Evolutionary conservation across 257 asterid species (phyloP), one percentile per base, ranked within the genome.

Genomic region (Phtheirospermum japonicum): DNA sequence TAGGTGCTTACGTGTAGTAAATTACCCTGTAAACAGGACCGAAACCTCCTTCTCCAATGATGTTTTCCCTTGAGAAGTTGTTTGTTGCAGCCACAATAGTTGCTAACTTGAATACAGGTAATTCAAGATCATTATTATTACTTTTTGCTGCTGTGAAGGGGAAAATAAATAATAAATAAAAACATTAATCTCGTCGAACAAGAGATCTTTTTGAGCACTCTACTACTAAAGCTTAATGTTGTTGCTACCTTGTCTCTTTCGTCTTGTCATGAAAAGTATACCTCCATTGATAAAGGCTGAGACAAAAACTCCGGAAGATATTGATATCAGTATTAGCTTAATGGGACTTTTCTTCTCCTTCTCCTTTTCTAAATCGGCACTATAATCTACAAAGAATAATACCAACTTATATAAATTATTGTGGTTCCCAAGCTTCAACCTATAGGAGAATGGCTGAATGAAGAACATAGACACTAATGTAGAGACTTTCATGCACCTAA

Each of bases 71-170:
- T 18, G 76, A 66, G 56, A 75, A 71, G 56, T 63, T 64, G 49
- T 58, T 57, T 11, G 80, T 67, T 0, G 77, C 80, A 2, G 43
- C 55, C 43, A 48, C 49, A 32, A 75, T 26, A 14, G 39, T 61
- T 6, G 55, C 71, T 49, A 66, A 18, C n/a, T 51, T 19, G 46
- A 71, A 75, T 10, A 39, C 39, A 67, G 85, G 82, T 31, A 80
- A 61, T 10, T 79, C 80, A 6, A 67, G 53, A 14, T 61, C 71
- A 9, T 69, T 77, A 4, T n/a, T 48, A 3, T 37, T 13, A 2
- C 43, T 9, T 37, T 37, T 37, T 37, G 13, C 43, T 8, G 43
- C 43, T 37, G 13, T 13, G 11, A 9, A 37, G 43, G 1, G 40
- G 9, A 5, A 34, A 34, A 34, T 6, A 34, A 34, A 34, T 0